phyloP scores from a whole-genome alignment of 2,329 filamentous ascomycete species.

The Emericellopsis cladophorae region DNA sequence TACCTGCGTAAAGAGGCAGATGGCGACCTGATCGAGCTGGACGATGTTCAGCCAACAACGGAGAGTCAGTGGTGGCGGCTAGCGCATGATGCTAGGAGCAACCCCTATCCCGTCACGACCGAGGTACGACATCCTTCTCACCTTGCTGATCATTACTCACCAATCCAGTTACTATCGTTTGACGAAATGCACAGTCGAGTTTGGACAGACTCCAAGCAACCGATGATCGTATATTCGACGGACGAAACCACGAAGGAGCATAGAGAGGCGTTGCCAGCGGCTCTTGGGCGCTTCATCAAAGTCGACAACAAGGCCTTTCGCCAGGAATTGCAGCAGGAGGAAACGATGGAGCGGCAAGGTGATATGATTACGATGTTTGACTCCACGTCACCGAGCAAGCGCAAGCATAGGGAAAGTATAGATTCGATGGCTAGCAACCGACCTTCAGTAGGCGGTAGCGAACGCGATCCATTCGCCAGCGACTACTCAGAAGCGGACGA shows the following conservation, averaged over 20 bases:
- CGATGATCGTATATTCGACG: slow-evolving; percentile 40
- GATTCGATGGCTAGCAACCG: slow-evolving; percentile 34
- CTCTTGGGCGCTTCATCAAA: slow-evolving; percentile 31
- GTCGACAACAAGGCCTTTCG: slow-evolving; percentile 39
- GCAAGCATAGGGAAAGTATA: slow-evolving; percentile 31
- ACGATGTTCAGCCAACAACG: slow-evolving; percentile 26
- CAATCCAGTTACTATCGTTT: slow-evolving; percentile 29
- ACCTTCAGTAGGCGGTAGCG: slow-evolving; percentile 25
- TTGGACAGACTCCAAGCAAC: slow-evolving; percentile 32
- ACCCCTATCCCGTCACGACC: slow-evolving; percentile 27
- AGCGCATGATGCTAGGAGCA: slow-evolving; percentile 20
- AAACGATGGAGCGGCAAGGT: slow-evolving; percentile 9
- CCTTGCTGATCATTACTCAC: slow-evolving; percentile 6
- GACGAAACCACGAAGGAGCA: slow-evolving; percentile 28
- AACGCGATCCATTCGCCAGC: background rate
- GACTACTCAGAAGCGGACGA: slow-evolving; percentile 6
- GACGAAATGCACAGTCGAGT: slow-evolving; percentile 31
- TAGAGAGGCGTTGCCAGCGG: slow-evolving; percentile 21
- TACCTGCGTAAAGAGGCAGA: slow-evolving; percentile 35
- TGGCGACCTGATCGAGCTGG: slow-evolving; percentile 27
- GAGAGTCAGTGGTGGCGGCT: slow-evolving; percentile 36
- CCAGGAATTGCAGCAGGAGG: slow-evolving; percentile 31
- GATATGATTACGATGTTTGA: slow-evolving; percentile 12
- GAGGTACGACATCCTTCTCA: slow-evolving; percentile 26
- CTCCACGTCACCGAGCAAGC: slow-evolving; percentile 24